Conservation (phyloP, 2,329 filamentous ascomycete species). For the Aspergillus neoniger region DNA sequence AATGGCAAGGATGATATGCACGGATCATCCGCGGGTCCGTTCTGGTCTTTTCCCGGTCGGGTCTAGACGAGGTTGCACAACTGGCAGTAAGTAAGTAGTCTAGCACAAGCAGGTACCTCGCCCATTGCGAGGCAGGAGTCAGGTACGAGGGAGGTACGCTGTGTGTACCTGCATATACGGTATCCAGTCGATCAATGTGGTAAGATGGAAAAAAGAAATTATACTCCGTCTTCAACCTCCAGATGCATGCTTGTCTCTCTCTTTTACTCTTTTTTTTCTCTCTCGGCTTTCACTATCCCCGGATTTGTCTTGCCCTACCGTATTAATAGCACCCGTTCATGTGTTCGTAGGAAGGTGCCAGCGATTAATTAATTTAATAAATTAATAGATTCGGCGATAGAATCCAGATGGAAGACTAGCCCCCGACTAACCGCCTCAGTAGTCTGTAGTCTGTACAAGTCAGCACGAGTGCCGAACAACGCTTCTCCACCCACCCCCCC, state of each 20-base stretch:
- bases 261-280: too few relatives aligned
- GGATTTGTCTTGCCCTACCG: background rate
- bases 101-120: background rate
- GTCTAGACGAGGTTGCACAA: background rate
- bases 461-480: constrained; percentile 18
- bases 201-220: background rate
- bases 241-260: background rate
- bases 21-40: constrained; percentile 11
- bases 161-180: background rate
- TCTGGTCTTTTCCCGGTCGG: background rate
- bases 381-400: constrained; percentile 3
- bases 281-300: background rate
- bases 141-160: background rate
- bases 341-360: background rate
- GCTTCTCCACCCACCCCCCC: constrained; percentile 14
- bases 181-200: background rate
- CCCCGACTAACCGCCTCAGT: constrained; percentile 1
- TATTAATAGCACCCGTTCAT: background rate
- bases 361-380: constrained; percentile 3
- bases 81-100: background rate
- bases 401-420: constrained; percentile 1
- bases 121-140: background rate
- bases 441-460: constrained; percentile 4
- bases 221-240: background rate
- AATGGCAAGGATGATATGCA: constrained; percentile 3